phyloP scores from a whole-genome alignment of 2,329 filamentous ascomycete species.

The Amauroascus niger region DNA sequence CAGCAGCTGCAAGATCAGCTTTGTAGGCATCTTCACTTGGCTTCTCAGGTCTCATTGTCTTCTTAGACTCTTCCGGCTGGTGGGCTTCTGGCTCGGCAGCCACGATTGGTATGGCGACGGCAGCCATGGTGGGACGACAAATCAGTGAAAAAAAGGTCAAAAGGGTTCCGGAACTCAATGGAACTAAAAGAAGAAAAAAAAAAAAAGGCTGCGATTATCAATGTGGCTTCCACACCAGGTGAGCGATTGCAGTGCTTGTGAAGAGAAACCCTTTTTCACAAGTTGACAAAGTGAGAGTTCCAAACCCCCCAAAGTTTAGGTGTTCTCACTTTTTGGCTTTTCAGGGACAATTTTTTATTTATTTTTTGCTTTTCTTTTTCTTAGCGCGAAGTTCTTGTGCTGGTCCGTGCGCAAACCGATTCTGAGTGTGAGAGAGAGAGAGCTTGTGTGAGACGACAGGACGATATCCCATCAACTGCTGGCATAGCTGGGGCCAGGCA shows the following conservation, averaged over 20 bases:
- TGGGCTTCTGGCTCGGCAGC: conserved; percentile 31
- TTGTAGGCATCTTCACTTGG: conserved; percentile 83
- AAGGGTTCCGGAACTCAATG: not conserved
- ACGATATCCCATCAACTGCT: conserved; percentile 11
- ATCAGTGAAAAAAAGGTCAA: not conserved
- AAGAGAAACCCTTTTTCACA: no score
- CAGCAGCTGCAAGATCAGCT: conserved; percentile 63
- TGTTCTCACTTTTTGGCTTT: conserved; percentile 11
- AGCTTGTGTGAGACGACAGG: conserved; percentile 29
- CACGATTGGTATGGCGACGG: conserved; percentile 23
- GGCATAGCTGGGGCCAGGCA: not conserved
- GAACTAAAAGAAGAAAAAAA: no score
- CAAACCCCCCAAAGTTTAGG: conserved; percentile 3
- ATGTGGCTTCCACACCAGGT: not conserved
- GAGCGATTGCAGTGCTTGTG: not conserved
- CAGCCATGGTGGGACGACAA: conserved; percentile 36
- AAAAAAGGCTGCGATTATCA: no score
- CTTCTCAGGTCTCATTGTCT: conserved; percentile 59
- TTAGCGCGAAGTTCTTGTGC: not conserved
- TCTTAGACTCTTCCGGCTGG: conserved; percentile 8
- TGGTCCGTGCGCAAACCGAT: conserved; percentile 23
- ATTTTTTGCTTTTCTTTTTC: no score
- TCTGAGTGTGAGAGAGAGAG: conserved; percentile 2
- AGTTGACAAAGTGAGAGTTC: not conserved
- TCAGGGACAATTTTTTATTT: conserved; percentile 10